These are phyloP conservation scores for Aspergillus cavernicola DNA, from an alignment of 495 filamentous ascomycete species.

Conservation along the genomic window DNA sequence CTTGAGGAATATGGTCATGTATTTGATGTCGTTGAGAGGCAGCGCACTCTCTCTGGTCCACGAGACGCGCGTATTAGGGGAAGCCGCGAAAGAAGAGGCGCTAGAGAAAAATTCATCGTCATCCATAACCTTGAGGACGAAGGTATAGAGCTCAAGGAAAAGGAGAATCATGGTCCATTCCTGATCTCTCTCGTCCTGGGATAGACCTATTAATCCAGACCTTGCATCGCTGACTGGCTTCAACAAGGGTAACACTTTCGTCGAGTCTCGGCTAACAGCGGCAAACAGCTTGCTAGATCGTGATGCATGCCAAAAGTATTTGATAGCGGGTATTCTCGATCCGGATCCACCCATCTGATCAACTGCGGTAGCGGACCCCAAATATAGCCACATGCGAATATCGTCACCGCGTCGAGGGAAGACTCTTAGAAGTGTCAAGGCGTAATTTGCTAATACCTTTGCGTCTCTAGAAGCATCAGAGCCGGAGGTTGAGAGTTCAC, in stretches of 20 bases:
- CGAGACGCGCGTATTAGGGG: conserved; percentile 34
- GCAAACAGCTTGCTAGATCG: conserved; percentile 63
- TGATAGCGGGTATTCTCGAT: conserved; percentile 63
- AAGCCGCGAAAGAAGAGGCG: conserved; percentile 33
- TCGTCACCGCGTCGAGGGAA: conserved; percentile 84
- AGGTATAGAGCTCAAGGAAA: conserved; percentile 92
- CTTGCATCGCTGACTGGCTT: conserved; percentile 32
- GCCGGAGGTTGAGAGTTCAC: conserved; percentile 20
- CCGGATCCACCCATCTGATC: conserved; percentile 30
- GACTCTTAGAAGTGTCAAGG: conserved; percentile 76
- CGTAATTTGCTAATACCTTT: conserved; percentile 77
- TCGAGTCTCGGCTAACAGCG: conserved; percentile 57
- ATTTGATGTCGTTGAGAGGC: conserved; percentile 63
- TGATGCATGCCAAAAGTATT: conserved; percentile 84
- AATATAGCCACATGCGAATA: conserved; percentile 91
- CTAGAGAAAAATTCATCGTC: conserved; percentile 65
- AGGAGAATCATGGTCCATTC: conserved; percentile 89
- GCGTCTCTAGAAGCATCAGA: conserved; percentile 53
- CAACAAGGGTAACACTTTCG: conserved; percentile 53
- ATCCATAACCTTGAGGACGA: conserved; percentile 86
- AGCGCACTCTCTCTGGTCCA: conserved; percentile 66
- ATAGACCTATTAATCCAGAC: conserved; percentile 12
- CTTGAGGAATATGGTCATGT: conserved; percentile 81
- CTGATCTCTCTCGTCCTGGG: conserved; percentile 46
- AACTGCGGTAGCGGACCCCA: conserved; percentile 61